Base-by-base conservation (phyloP, 495 filamentous ascomycete genomes). In the Pyrenopolyporus hunteri region DNA sequence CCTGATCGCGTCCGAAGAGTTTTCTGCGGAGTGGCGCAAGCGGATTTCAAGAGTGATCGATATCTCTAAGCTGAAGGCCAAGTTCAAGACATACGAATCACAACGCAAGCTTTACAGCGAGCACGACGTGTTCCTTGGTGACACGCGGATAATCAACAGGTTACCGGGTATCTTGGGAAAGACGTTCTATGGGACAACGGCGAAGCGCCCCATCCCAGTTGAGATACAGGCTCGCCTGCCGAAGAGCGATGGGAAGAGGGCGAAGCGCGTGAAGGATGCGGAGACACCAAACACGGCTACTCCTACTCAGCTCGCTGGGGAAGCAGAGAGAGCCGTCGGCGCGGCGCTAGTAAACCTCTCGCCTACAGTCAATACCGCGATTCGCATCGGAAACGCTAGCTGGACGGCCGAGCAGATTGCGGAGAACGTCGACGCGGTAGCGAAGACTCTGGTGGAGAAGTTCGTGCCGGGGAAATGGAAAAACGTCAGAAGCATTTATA, bases 131-230 rank as follows among this genome's bases (percentile, higher is more conserved):
- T 97, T 97, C 78, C 79, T 97, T 22, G 91, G 86, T 22, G 92
- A 98, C 71, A 88, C 93, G 66, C 80, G 91, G 16, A 87, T 97
- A 53, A 78, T 91, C 57, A 89, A 85, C 56, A 83, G 82, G 56
- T 79, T 97, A n/a, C 89, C 91, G 13, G 80, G 80, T 19, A 76
- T 85, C 1, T 83, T 98, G 0, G 94, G 93, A 36, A 97, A 95
- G 76, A 83, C 82, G 0, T 97, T 98, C 78, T 96, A 91, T 83
- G 84, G 88, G 71, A 73, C 66, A 20, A 86, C 82, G 6, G 82
- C 80, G 68, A 97, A 97, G 81, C 83, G 92, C 16, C 94, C 94
- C 0, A 84, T 98, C 39, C 91, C 95, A 4, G 83, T 98, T n/a
- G 80, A 78, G 43, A 83, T 95, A 54, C 79, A 82, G 58, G 80